phyloP scores from a whole-genome alignment of 75 land plant species.

The Cryptomeria japonica region DNA sequence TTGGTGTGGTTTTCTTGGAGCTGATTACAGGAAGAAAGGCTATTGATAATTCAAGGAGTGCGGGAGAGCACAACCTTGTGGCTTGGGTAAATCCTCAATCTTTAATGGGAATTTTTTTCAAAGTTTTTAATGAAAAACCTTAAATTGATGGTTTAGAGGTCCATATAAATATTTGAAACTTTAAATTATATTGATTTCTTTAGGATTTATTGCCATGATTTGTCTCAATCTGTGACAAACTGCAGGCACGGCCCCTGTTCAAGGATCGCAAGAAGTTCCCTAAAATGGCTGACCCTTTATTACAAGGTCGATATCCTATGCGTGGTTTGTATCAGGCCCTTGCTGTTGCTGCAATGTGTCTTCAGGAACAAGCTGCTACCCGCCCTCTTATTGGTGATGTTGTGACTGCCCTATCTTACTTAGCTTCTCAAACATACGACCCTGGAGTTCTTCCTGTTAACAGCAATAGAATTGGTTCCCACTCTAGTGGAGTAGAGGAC shows the following conservation, averaged over 20 bases:
- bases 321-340: conserved; percentile 88
- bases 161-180: background rate
- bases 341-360: conserved; percentile 93
- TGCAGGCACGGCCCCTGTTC: conserved; percentile 84
- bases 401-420: conserved; percentile 79
- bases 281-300: conserved; percentile 85
- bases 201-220: conserved; percentile 5
- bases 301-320: conserved; percentile 83
- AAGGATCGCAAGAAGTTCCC: conserved; percentile 86
- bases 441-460: conserved; percentile 45
- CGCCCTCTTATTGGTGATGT: conserved; percentile 93
- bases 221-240: background rate
- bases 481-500: conserved; percentile 21
- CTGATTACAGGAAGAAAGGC: conserved; percentile 85
- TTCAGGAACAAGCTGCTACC: conserved; percentile 91
- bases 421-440: conserved; percentile 84
- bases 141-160: background rate
- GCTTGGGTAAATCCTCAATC: conserved; percentile 60
- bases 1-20: conserved; percentile 84
- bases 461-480: conserved; percentile 42
- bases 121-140: background rate
- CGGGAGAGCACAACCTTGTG: conserved; percentile 82
- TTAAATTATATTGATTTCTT: background rate
- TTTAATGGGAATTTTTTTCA: background rate
- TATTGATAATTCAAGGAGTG: conserved; percentile 55